Evolutionary conservation across 495 filamentous ascomycete species (phyloP), one percentile per base, ranked within the genome.

Genomic region (Talaromyces proteolyticus): DNA sequence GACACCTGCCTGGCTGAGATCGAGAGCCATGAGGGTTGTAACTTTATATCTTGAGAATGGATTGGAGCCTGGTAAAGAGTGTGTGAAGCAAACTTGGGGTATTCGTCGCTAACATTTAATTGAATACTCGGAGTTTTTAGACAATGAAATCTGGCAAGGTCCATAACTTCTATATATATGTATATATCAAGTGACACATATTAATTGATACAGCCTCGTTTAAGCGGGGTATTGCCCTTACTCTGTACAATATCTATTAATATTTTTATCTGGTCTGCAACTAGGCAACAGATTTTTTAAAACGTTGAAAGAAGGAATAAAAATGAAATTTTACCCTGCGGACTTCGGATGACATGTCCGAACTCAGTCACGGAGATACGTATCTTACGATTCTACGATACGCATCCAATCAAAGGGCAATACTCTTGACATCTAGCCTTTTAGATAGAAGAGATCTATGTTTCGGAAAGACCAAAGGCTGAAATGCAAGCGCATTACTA

Each of bases 151-250:
- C 19, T 44, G 20, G 19, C 20, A 44, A 22, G 10, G n/a, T 44
- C 42, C 10, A n/a, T 22, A 11, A n/a, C n/a, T n/a, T n/a, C n/a
- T 43, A 17, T 44, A 44, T 44, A 44, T 44, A 44, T 44, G 42
- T n/a, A n/a, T 3, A n/a, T n/a, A n/a, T n/a, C n/a, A n/a, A n/a
- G n/a, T n/a, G n/a, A n/a, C n/a, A n/a, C n/a, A n/a, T n/a, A n/a
- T n/a, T 24, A n/a, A 23, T 44, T 20, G 42, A 44, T 43, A 11
- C 17, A 44, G 20, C 21, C 11, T 11, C 8, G 21, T 44, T 36
- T 36, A 36, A 6, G 14, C 29, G 14, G 14, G 29, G 29, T 36
- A 36, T 36, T 36, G 6, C 14, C 7, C 29, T 36, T 36, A 36
- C 29, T 36, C 29, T 36, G 29, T 36, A 36, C 6, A 36, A 7